Base-by-base conservation (phyloP, 805 yeast genomes). In the Spathaspora arborariae region DNA sequence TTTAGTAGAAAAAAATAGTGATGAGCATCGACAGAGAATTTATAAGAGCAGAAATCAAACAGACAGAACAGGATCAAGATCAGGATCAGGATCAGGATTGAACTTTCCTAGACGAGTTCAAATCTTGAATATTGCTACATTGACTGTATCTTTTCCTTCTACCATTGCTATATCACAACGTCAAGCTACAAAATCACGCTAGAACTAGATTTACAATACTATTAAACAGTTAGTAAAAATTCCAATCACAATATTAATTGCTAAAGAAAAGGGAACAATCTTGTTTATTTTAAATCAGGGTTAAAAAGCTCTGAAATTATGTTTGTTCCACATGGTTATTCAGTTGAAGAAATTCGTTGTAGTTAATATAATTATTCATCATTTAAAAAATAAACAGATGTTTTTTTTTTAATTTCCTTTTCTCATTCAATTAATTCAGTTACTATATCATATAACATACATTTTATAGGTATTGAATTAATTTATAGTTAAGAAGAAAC, bases 311-410 rank as follows among this genome's bases (percentile, higher is more conserved):
- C 81, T 76, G 84, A 60, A 58, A 70, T 68, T 72, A 63, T 67
- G 56, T 59, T 63, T 76, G 74, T 75, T 78, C 84, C 70, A 76
- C 79, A 76, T 64, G 74, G 69, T 59, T 60, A 55, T 78, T 80
- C 84, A 80, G 85, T 78, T 80, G 85, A 81, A 81, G 85, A 81
- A 81, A 81, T 81, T 80, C 85, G 71, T 67, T 62, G 65, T 62
- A 51, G 59, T 60, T 54, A 51, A 57, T 50, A 51, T 56, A 54
- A 52, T 51, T 50, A 55, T 65, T 67, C 72, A 67, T 68, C 72
- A 65, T 45, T 27, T 45, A 44, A 52, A n/a, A 45, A 30, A 30
- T 30, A 30, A 30, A 30, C 35, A 30, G 16, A 16, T 10, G 11
- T 15, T 3, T n/a, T n/a, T n/a, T n/a, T n/a, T n/a, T n/a, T n/a